phyloP scores from a whole-genome alignment of 495 filamentous ascomycete species.

The Daldinia bambusicola region DNA sequence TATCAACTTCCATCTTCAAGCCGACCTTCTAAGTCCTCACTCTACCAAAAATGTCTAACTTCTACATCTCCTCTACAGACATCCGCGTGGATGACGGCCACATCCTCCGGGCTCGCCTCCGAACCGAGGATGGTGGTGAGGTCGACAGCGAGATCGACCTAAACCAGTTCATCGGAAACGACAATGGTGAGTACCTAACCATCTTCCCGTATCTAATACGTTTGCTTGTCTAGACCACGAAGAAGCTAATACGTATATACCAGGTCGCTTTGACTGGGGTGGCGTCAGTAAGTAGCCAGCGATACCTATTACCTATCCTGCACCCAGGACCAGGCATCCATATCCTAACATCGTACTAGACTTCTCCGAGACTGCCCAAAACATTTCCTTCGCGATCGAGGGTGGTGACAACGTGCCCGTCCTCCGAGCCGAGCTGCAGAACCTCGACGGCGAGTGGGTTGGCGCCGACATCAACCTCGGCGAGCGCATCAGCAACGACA shows the following conservation, averaged over 20 bases:
- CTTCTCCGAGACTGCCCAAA: slow-evolving; percentile 3
- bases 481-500: slow-evolving; percentile 15
- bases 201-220: not conserved
- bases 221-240: not conserved
- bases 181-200: slow-evolving; percentile 2
- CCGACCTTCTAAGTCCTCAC: not conserved
- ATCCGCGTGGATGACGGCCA: slow-evolving; percentile 8
- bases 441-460: slow-evolving; percentile 7
- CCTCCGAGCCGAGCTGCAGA: slow-evolving; percentile 13
- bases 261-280: slow-evolving; percentile 8
- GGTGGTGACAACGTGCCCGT: slow-evolving; percentile 7
- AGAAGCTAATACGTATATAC: not conserved
- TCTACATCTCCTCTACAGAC: not conserved
- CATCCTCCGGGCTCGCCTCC: slow-evolving; percentile 7
- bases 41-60: slow-evolving; percentile 5
- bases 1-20: not conserved
- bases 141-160: not conserved
- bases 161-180: slow-evolving; percentile 12
- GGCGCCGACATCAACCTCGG: slow-evolving; percentile 11
- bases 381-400: slow-evolving; percentile 10
- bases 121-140: not conserved
- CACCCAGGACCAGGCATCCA: too few species aligned
- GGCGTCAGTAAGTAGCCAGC: slow-evolving; percentile 10
- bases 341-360: slow-evolving; percentile 4
- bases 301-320: too few species aligned